Evolutionary conservation across 345 rosid genomes (phyloP).

Genomic region (Kandelia obovata): DNA sequence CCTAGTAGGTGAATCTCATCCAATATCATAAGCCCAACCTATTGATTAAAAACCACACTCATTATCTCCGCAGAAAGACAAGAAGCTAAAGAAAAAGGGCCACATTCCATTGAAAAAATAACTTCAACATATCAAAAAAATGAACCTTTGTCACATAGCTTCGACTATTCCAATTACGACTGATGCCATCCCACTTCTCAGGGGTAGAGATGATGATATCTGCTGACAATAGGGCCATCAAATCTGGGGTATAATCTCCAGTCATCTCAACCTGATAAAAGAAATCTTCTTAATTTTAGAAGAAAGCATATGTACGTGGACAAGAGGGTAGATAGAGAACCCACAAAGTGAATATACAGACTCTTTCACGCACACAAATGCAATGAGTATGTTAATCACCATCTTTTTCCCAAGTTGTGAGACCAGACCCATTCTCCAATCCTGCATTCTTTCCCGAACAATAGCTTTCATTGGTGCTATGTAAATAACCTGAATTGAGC

Average conservation of each 20-base stretch:
- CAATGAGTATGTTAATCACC: constrained; percentile 40
- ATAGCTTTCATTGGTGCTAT: constrained; percentile 98
- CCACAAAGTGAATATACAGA: too few relatives aligned
- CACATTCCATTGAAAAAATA: constrained; percentile 4
- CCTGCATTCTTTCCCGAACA: constrained; percentile 96
- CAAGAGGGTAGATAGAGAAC: background rate
- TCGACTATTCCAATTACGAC: constrained; percentile 98
- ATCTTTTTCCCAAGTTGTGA: constrained; percentile 82
- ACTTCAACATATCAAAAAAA: constrained; percentile 19
- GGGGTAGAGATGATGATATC: constrained; percentile 97
- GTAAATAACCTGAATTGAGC: constrained; percentile 68
- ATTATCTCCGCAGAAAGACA: background rate
- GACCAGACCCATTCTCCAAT: constrained; percentile 88
- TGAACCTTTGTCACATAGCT: constrained; percentile 88
- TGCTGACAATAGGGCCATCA: constrained; percentile 94
- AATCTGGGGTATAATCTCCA: constrained; percentile 97
- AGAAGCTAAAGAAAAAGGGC: background rate
- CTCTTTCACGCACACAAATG: background rate
- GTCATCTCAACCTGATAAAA: constrained; percentile 93
- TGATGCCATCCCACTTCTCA: constrained; percentile 99
- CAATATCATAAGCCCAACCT: constrained; percentile 95
- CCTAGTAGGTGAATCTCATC: constrained; percentile 99
- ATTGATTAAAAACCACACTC: constrained; percentile 23
- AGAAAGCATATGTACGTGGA: background rate
- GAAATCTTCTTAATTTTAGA: constrained; percentile 5